Percentiles rank a stretch among this genome's conserved stretches.
phyloP scores from a whole-genome alignment of 1,284 basidiomycete genomes.

The Ustilago sp. region DNA sequence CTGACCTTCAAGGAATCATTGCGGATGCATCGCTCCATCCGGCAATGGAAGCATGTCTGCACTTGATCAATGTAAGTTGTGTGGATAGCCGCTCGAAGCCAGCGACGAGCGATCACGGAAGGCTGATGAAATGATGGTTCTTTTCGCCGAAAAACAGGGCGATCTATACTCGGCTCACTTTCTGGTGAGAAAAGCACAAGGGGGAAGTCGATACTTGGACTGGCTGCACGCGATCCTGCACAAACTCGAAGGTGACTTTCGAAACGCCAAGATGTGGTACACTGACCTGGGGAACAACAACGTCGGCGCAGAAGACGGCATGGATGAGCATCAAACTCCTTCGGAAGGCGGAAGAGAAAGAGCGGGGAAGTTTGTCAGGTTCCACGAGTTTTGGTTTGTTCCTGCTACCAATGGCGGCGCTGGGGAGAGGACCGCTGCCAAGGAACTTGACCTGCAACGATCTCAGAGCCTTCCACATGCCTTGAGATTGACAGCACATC shows the following conservation, averaged over 20 bases:
- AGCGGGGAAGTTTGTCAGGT: slow-evolving; percentile 7
- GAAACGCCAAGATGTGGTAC: slow-evolving; percentile 51
- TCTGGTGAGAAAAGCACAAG: slow-evolving; percentile 40
- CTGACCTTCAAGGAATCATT: slow-evolving; percentile 22
- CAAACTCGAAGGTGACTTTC: slow-evolving; percentile 42
- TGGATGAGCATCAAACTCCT: no score
- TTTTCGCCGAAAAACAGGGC: slow-evolving; percentile 6
- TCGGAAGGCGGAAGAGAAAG: background rate
- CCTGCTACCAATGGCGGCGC: slow-evolving; percentile 12
- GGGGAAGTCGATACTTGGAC: slow-evolving; percentile 36
- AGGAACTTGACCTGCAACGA: background rate
- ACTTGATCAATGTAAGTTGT: slow-evolving; percentile 36
- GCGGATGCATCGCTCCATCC: slow-evolving; percentile 28
- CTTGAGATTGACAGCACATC: slow-evolving; percentile 26
- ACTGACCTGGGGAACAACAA: slow-evolving; percentile 38
- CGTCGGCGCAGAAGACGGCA: background rate
- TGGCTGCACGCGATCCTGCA: slow-evolving; percentile 46
- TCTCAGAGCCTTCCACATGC: background rate
- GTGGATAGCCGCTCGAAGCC: no score
- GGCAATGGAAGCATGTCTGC: slow-evolving; percentile 31
- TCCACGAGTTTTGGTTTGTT: slow-evolving; percentile 25
- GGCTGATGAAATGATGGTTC: background rate
- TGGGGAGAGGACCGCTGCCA: background rate
- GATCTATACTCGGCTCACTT: slow-evolving; percentile 46
- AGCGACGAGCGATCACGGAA: background rate